These are phyloP conservation scores for Globisporangium megalacanthum DNA, from an alignment of 352 stramenopile species.

Conservation along the genomic window DNA sequence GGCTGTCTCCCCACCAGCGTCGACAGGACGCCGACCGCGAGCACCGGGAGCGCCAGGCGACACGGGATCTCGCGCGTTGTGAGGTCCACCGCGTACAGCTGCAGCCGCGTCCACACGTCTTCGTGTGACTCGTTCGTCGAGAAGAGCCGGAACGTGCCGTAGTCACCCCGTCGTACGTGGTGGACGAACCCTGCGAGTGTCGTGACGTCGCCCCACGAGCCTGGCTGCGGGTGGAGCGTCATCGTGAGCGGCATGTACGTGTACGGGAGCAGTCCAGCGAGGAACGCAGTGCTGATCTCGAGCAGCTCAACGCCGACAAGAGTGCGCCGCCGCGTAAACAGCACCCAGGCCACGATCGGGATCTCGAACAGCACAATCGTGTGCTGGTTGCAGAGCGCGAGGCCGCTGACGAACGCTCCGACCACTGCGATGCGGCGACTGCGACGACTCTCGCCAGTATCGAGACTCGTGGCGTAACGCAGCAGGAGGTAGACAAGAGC, in stretches of 20 bases:
- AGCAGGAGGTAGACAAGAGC: conserved; percentile 69
- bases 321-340: conserved; percentile 38
- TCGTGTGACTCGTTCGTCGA: conserved; percentile 64
- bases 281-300: conserved; percentile 44
- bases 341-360: conserved; percentile 78
- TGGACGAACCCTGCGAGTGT: conserved; percentile 84
- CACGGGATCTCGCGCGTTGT: conserved; percentile 38
- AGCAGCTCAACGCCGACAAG: conserved; percentile 34
- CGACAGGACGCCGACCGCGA: conserved; percentile 22
- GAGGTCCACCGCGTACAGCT: conserved; percentile 74
- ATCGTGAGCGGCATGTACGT: conserved; percentile 80
- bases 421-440: conserved; percentile 16
- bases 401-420: conserved; percentile 87
- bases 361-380: conserved; percentile 92
- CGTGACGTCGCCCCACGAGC: conserved; percentile 91
- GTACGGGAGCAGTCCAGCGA: conserved; percentile 77
- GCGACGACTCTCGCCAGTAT: conserved; percentile 1
- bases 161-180: conserved; percentile 90
- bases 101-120: conserved; percentile 57
- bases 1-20: conserved; percentile 12
- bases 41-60: conserved; percentile 35
- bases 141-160: conserved; percentile 93
- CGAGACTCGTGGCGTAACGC: conserved; percentile 25
- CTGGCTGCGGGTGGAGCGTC: conserved; percentile 61
- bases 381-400: conserved; percentile 96